Evolutionary conservation across 805 yeast species (phyloP).

Genomic region (Vanderwaltozyma yarrowii): DNA sequence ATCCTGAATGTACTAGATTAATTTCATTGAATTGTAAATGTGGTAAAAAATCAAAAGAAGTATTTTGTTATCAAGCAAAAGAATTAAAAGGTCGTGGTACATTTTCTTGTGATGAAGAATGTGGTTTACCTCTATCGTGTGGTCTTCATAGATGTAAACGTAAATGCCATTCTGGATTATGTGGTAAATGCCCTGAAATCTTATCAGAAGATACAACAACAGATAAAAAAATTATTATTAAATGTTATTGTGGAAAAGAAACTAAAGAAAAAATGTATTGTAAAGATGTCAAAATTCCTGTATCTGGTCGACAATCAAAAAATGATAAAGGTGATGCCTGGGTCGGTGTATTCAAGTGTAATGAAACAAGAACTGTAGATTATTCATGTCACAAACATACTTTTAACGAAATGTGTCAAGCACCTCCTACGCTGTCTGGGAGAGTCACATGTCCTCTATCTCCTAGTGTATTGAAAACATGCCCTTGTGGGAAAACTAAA

Average conservation of each 20-base stretch:
- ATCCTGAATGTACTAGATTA: constrained; percentile 67
- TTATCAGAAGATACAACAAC: constrained; percentile 19
- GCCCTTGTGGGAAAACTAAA: constrained; percentile 70
- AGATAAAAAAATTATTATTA: constrained; percentile 19
- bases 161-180: constrained; percentile 70
- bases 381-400: constrained; percentile 60
- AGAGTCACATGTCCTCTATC: constrained; percentile 46
- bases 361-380: constrained; percentile 32
- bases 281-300: constrained; percentile 34
- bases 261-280: constrained; percentile 28
- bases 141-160: constrained; percentile 55
- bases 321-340: constrained; percentile 27
- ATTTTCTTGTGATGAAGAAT: constrained; percentile 43
- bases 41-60: constrained; percentile 54
- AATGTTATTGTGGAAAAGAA: constrained; percentile 71
- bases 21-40: constrained; percentile 63
- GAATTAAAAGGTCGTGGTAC: constrained; percentile 37
- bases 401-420: constrained; percentile 39
- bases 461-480: constrained; percentile 49
- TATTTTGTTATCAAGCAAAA: constrained; percentile 49
- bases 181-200: constrained; percentile 57
- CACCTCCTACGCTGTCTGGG: constrained; percentile 18
- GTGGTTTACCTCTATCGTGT: constrained; percentile 59
- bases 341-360: constrained; percentile 47
- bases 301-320: constrained; percentile 26